phyloP scores from a whole-genome alignment of 208 protist genomes.

The Endotrypanum monterogeii region DNA sequence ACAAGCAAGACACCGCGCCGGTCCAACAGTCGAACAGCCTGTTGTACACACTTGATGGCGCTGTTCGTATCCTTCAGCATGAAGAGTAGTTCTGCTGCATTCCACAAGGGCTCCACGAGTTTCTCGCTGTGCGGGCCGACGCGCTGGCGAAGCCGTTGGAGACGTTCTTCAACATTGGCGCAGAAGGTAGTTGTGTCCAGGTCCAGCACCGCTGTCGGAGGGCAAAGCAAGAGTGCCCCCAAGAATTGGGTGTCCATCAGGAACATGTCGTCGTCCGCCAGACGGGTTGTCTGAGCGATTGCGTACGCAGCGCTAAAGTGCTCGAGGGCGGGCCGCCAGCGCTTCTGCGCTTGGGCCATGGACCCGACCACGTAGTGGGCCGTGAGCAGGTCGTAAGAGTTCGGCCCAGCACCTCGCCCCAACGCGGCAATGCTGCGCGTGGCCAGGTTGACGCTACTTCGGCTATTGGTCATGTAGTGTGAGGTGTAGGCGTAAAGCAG shows the following conservation, averaged over 20 bases:
- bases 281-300: conserved; percentile 40
- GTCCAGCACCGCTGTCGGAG: conserved; percentile 32
- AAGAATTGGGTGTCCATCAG: conserved; percentile 43
- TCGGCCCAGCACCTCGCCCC: conserved; percentile 27
- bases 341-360: conserved; percentile 32
- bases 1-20: conserved; percentile 56
- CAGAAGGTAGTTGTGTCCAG: conserved; percentile 33
- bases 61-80: conserved; percentile 32
- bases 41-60: conserved; percentile 38
- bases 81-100: conserved; percentile 60
- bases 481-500: conserved; percentile 38
- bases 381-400: conserved; percentile 34
- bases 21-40: conserved; percentile 50
- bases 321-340: conserved; percentile 50
- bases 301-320: conserved; percentile 60
- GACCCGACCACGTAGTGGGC: conserved; percentile 30
- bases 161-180: conserved; percentile 3
- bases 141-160: conserved; percentile 29
- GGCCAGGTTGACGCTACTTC: conserved; percentile 36
- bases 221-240: conserved; percentile 43
- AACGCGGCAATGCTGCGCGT: conserved; percentile 37
- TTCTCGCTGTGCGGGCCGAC: conserved; percentile 32
- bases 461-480: conserved; percentile 22
- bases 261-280: conserved; percentile 27
- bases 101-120: conserved; percentile 45